phyloP scores from a whole-genome alignment of 1,284 basidiomycete genomes.

The Mrakiaceae sp. region DNA sequence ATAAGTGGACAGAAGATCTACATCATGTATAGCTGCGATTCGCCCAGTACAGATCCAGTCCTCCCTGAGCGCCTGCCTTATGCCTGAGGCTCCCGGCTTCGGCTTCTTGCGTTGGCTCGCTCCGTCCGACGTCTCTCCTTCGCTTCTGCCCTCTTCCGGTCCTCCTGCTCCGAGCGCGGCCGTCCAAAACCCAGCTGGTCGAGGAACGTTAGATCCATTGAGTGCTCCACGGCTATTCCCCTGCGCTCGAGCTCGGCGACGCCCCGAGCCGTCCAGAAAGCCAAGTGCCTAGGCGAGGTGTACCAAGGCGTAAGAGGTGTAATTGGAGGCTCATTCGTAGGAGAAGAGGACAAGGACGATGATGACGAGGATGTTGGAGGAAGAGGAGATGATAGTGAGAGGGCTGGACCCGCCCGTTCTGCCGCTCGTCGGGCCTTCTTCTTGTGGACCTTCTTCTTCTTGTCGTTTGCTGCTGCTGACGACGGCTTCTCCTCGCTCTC shows the following conservation, averaged over 20 bases:
- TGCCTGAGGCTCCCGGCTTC: no score
- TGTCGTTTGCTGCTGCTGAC: background rate
- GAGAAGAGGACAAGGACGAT: background rate
- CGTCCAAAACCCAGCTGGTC: no score
- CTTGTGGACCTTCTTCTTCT: no score
- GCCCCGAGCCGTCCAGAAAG: slow-evolving; percentile 10
- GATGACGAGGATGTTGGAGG: background rate
- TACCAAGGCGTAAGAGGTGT: background rate
- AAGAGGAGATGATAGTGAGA: background rate
- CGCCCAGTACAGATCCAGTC: no score
- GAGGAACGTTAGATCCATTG: background rate
- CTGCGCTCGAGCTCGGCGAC: background rate
- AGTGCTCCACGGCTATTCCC: no score
- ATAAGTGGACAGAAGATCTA: no score
- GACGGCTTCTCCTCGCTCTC: background rate
- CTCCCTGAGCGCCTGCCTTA: no score
- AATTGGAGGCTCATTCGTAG: background rate
- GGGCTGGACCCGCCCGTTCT: background rate
- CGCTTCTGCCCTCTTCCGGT: no score
- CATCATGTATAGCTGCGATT: no score
- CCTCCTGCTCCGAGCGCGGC: no score
- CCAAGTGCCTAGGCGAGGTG: background rate
- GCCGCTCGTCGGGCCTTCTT: background rate
- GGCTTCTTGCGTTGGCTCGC: no score
- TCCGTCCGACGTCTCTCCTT: no score